A percentile compares a stretch with the other conserved stretches of the same genome.
These are phyloP conservation scores for Aspergillus sparsus DNA, from an alignment of 495 filamentous ascomycete species.

Conservation along the genomic window DNA sequence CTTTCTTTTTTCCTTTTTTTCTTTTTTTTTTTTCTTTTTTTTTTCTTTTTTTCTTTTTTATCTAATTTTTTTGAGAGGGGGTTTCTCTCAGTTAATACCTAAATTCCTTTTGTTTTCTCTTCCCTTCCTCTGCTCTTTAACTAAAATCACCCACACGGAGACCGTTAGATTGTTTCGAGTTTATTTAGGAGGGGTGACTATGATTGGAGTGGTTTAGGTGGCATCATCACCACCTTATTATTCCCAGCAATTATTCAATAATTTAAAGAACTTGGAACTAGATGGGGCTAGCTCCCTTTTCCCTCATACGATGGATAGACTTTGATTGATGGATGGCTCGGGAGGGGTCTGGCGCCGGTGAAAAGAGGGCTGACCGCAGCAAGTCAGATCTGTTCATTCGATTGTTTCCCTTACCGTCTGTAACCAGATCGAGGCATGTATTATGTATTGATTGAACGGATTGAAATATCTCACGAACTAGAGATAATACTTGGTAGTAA, in stretches of 20 bases:
- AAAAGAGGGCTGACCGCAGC: constrained; percentile 38
- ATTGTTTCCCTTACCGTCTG: constrained; percentile 25
- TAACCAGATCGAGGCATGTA: constrained; percentile 28
- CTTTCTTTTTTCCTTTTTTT: not conserved
- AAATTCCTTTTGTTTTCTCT: not conserved
- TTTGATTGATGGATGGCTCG: constrained; percentile 25
- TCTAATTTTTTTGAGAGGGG: not conserved
- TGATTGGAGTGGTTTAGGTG: constrained; percentile 13
- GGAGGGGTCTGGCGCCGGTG: constrained; percentile 32
- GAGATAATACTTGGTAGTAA: not conserved
- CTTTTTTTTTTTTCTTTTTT: not conserved
- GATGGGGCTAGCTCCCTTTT: constrained; percentile 17
- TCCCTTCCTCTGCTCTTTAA: not conserved
- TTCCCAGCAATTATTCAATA: constrained; percentile 9
- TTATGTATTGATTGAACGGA: constrained; percentile 11
- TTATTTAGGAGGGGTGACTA: constrained; percentile 37
- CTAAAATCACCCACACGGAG: constrained; percentile 24
- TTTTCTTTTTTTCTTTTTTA: not conserved
- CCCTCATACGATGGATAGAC: not conserved
- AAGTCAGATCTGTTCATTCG: constrained; percentile 31
- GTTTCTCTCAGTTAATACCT: not conserved
- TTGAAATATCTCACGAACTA: constrained; percentile 3
- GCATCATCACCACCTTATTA: constrained; percentile 11
- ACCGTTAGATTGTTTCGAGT: constrained; percentile 53
- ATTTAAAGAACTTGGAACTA: constrained; percentile 25